These are phyloP conservation scores for Xylaria hypoxylon DNA, from an alignment of 2,329 filamentous ascomycete genomes.

Conservation along the genomic window DNA sequence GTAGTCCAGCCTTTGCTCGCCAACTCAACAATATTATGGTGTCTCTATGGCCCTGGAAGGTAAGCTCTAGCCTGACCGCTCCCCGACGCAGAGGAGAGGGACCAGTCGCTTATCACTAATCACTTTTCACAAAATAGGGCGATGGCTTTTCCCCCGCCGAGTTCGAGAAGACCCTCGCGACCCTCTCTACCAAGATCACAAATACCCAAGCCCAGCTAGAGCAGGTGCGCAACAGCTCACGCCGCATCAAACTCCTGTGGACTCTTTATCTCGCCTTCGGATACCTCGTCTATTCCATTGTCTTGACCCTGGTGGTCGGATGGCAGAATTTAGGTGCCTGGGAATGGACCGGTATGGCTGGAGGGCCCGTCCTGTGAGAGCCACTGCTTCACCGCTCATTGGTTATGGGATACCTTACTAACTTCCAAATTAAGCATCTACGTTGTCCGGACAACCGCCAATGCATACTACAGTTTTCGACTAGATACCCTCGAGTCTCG, in stretches of 20 bases:
- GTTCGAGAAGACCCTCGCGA: slow-evolving; percentile 91
- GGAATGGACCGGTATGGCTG: slow-evolving; percentile 83
- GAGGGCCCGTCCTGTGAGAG: slow-evolving; percentile 80
- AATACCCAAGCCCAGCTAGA: slow-evolving; percentile 80
- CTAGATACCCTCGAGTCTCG: slow-evolving; percentile 75
- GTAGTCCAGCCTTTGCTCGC: slow-evolving; percentile 26
- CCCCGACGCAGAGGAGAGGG: background rate
- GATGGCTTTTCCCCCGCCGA: slow-evolving; percentile 85
- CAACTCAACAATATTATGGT: slow-evolving; percentile 68
- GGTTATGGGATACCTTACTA: background rate
- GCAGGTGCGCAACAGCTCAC: slow-evolving; percentile 74
- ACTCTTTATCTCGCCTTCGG: slow-evolving; percentile 91
- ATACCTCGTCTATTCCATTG: slow-evolving; percentile 87
- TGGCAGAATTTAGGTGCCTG: slow-evolving; percentile 79
- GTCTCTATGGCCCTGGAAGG: slow-evolving; percentile 87
- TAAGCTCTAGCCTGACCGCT: slow-evolving; percentile 53
- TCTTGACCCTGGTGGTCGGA: slow-evolving; percentile 86
- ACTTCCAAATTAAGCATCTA: slow-evolving; percentile 76
- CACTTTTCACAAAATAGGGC: slow-evolving; percentile 62
- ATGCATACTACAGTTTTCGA: slow-evolving; percentile 83
- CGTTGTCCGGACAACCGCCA: slow-evolving; percentile 72
- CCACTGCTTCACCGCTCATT: background rate
- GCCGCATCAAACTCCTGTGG: slow-evolving; percentile 85
- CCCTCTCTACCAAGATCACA: slow-evolving; percentile 84
- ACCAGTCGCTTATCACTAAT: slow-evolving; percentile 3